Conservation (phyloP, 176 grass and related monocot species). For the Alloteropsis semialata region DNA sequence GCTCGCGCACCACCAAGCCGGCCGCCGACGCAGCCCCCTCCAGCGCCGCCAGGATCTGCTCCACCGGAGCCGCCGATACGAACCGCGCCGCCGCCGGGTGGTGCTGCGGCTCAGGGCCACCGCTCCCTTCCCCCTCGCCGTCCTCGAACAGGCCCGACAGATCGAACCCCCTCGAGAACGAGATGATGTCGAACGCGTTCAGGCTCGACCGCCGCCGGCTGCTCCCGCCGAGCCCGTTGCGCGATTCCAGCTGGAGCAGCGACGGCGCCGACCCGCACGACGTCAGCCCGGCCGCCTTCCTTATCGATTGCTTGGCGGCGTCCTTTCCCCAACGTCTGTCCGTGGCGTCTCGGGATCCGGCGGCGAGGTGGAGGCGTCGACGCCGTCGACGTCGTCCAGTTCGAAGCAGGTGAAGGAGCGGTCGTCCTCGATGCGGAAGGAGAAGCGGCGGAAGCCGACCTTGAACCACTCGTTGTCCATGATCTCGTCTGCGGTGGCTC, state of each 20-base stretch:
- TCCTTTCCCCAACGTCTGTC: background rate
- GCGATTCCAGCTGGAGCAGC: constrained; percentile 44
- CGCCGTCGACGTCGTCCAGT: constrained; percentile 12
- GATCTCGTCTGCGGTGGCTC: constrained; percentile 63
- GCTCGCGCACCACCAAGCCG: constrained; percentile 51
- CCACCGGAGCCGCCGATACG: constrained; percentile 58
- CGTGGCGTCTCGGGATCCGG: constrained; percentile 37
- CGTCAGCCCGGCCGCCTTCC: constrained; percentile 9
- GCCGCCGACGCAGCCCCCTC: constrained; percentile 51
- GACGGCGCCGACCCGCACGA: constrained; percentile 76
- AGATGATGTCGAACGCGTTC: constrained; percentile 98
- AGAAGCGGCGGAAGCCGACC: constrained; percentile 73
- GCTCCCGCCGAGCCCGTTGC: constrained; percentile 15
- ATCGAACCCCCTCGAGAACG: constrained; percentile 82
- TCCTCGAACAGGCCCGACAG: constrained; percentile 86
- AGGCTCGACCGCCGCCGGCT: constrained; percentile 73
- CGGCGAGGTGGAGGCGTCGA: constrained; percentile 8
- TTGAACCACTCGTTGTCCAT: constrained; percentile 90
- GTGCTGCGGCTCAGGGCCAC: background rate
- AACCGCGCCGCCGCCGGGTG: constrained; percentile 55
- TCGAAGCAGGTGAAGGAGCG: constrained; percentile 63
- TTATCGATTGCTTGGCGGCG: background rate
- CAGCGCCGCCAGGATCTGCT: constrained; percentile 51
- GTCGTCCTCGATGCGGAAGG: constrained; percentile 90
- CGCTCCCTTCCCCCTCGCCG: background rate